Evolutionary conservation across 192 early-diverging fungal species (phyloP).

Genomic region (Endogone sp.): DNA sequence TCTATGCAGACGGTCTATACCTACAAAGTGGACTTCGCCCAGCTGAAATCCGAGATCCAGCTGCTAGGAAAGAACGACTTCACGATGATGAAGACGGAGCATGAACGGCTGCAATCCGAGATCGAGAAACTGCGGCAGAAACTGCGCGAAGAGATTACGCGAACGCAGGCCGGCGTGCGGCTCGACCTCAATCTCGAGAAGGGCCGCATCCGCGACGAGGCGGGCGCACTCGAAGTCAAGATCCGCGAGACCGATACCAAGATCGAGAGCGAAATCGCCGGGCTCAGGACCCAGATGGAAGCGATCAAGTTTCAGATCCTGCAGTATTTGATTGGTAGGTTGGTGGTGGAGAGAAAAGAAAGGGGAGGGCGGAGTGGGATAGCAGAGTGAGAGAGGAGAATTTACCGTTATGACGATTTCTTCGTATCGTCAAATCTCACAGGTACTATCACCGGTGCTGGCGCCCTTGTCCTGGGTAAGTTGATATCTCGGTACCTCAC

Average conservation of each 20-base stretch:
- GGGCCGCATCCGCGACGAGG: conserved; percentile 81
- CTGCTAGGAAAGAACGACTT: conserved; percentile 91
- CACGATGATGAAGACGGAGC: conserved; percentile 74
- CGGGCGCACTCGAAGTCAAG: conserved; percentile 75
- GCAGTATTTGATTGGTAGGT: conserved; percentile 70
- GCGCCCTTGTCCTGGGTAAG: conserved; percentile 66
- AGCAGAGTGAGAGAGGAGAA: too few relatives aligned
- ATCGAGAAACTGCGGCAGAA: conserved; percentile 82
- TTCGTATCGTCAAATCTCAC: too few relatives aligned
- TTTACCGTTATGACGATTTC: too few relatives aligned
- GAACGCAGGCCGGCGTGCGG: conserved; percentile 79
- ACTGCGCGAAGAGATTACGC: conserved; percentile 76
- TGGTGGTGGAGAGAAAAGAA: too few relatives aligned
- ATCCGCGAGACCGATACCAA: conserved; percentile 82
- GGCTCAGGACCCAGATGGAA: conserved; percentile 80
- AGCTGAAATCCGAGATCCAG: conserved; percentile 82
- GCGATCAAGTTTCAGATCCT: conserved; percentile 81
- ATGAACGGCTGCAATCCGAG: conserved; percentile 72
- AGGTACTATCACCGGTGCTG: conserved; percentile 78
- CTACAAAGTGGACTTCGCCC: conserved; percentile 87
- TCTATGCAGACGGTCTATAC: conserved; percentile 75
- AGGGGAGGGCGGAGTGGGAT: too few relatives aligned
- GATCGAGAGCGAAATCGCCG: conserved; percentile 86
- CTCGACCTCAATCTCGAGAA: conserved; percentile 90
- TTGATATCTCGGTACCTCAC: too few relatives aligned